Evolutionary conservation across 768 basidiomycete genomes (phyloP).

Genomic region (Boletellus sp.): DNA sequence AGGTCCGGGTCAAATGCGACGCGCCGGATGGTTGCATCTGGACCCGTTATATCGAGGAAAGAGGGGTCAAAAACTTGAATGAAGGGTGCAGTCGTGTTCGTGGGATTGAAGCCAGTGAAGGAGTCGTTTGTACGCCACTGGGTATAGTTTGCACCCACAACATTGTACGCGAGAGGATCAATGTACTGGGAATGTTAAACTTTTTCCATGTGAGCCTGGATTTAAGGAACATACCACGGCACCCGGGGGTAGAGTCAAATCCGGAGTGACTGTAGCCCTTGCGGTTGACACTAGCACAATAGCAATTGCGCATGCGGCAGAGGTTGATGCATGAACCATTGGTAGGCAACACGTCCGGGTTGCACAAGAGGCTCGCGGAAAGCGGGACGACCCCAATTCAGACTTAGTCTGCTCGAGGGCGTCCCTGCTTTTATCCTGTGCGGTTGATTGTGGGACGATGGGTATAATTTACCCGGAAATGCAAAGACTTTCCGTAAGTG

Average conservation of each 20-base stretch:
- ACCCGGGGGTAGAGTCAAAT: slow-evolving; percentile 14
- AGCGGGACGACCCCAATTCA: no score
- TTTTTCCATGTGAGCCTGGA: background rate
- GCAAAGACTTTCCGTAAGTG: no score
- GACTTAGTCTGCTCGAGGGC: no score
- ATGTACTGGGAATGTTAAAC: slow-evolving; percentile 37
- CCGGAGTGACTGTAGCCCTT: background rate
- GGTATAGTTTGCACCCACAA: slow-evolving; percentile 42
- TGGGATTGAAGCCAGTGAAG: slow-evolving; percentile 54
- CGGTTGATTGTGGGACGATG: no score
- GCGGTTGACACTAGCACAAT: background rate
- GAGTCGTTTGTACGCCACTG: slow-evolving; percentile 37
- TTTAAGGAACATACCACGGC: slow-evolving; percentile 17
- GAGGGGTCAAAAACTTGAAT: slow-evolving; percentile 52
- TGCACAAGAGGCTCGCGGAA: no score
- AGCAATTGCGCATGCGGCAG: background rate
- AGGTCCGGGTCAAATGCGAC: slow-evolving; percentile 60
- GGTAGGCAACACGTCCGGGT: background rate
- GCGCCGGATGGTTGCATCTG: slow-evolving; percentile 50
- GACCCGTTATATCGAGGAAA: slow-evolving; percentile 61
- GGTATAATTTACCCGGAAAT: no score
- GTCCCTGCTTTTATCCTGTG: no score
- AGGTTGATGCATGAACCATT: slow-evolving; percentile 5
- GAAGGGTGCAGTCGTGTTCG: slow-evolving; percentile 52
- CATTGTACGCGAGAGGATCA: slow-evolving; percentile 49